These are phyloP conservation scores for Verticillium zaregamsianum DNA, from an alignment of 2,329 filamentous ascomycete species.

Conservation along the genomic window DNA sequence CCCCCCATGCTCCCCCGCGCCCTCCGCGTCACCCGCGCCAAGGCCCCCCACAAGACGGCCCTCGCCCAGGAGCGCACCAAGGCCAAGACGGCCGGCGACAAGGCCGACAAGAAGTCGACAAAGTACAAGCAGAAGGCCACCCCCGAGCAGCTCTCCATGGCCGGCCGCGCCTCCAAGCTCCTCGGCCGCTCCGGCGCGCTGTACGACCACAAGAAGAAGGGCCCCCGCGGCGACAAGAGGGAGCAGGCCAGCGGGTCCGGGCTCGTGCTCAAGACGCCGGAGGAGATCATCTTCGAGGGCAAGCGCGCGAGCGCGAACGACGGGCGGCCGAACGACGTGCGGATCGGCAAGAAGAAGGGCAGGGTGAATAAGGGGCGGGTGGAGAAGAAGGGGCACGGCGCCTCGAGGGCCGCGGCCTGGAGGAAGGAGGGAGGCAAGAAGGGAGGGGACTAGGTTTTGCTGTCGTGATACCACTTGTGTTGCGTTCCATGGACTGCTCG, in stretches of 20 bases:
- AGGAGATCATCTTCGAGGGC: slow-evolving; percentile 77
- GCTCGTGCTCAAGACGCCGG: slow-evolving; percentile 47
- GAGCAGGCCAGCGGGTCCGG: slow-evolving; percentile 14
- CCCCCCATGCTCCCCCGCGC: slow-evolving; percentile 89
- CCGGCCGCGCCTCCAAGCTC: slow-evolving; percentile 70
- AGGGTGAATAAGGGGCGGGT: slow-evolving; percentile 23
- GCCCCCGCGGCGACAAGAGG: slow-evolving; percentile 15
- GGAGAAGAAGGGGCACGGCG: slow-evolving; percentile 31
- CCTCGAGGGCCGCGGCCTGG: slow-evolving; percentile 38
- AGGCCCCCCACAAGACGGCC: slow-evolving; percentile 61
- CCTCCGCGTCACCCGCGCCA: slow-evolving; percentile 82
- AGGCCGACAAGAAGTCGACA: slow-evolving; percentile 31
- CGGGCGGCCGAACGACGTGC: slow-evolving; percentile 59
- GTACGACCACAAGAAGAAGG: slow-evolving; percentile 26
- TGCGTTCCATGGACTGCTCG: neutral
- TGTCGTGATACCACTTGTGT: neutral
- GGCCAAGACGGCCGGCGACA: slow-evolving; percentile 23
- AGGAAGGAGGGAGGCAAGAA: slow-evolving; percentile 29
- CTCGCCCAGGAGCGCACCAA: slow-evolving; percentile 46
- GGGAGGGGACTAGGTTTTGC: neutral
- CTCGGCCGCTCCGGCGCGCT: slow-evolving; percentile 65
- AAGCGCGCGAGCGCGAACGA: slow-evolving; percentile 66
- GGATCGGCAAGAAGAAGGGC: slow-evolving; percentile 53
- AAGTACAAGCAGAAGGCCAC: slow-evolving; percentile 68
- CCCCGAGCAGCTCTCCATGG: slow-evolving; percentile 63